Evolutionary conservation across 2,329 filamentous ascomycete genomes (phyloP), one percentile per base, ranked within the genome.

Genomic region (Sporothrix euskadiensis): DNA sequence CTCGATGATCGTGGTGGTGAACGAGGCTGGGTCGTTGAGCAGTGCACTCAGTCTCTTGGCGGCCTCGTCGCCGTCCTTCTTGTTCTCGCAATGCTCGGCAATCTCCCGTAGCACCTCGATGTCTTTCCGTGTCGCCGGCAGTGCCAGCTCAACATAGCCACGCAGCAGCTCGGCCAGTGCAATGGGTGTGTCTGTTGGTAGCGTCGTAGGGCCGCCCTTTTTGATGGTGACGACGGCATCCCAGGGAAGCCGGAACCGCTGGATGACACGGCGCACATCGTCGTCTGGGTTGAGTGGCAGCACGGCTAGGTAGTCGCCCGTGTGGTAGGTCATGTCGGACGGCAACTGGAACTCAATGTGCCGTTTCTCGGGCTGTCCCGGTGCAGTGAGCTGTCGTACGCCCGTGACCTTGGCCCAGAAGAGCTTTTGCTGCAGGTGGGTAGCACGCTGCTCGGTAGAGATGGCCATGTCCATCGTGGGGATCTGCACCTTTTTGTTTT

Each of bases 241-340:
- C 88, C 89, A 91, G 0, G 90, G 86, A 0, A 94, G 82, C 1
- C 85, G 82, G 78, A 94, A 94, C 22, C 86, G 84, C 19, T 85
- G 83, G 79, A 93, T 87, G 0, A 88, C 90, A 10, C 91, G 85
- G 8, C 85, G 84, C 1, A 94, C 87, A 3, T 85, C 88, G 35
- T 85, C 82, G 61, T 85, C 84, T 0, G 88, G 89, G 79, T 94
- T 94, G 39, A 92, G 82, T 0, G 92, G 92, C 0, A 94, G 83
- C 3, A 94, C 84, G 0, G 91, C 91, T 0, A 94, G 85, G 78
- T 95, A 94, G 78, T 94, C 92, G 10, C 92, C 92, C 3, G 90
- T 87, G 49, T 87, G 85, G 81, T 94, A 95, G 0, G 84, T 85
- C 84, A 89, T 86, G 72, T 86, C 88, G 0, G 85, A 86, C 0